Evolutionary conservation across 129 eudicot species (phyloP).

Genomic region (Centella asiatica): DNA sequence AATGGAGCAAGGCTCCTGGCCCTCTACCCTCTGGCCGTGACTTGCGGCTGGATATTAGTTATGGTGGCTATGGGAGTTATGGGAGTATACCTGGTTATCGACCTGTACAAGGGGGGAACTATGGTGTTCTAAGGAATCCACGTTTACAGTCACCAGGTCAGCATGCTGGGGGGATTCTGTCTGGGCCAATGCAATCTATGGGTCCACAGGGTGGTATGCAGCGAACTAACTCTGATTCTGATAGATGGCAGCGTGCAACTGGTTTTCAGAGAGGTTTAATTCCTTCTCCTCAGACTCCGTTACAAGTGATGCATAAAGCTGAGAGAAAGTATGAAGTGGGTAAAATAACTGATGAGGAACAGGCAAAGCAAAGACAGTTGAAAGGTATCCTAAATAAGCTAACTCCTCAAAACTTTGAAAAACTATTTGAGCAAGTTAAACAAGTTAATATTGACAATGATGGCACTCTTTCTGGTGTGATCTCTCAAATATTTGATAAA

Average conservation of each 20-base stretch:
- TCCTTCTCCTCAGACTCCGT: slow-evolving; percentile 72
- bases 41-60: slow-evolving; percentile 31
- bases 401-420: slow-evolving; percentile 93
- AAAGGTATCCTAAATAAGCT: slow-evolving; percentile 77
- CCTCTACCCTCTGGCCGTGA: slow-evolving; percentile 42
- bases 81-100: slow-evolving; percentile 29
- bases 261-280: slow-evolving; percentile 64
- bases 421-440: slow-evolving; percentile 78
- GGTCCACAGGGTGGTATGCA: slow-evolving; percentile 44
- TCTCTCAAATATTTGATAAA: slow-evolving; percentile 76
- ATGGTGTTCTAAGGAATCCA: slow-evolving; percentile 55
- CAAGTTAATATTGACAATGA: slow-evolving; percentile 60
- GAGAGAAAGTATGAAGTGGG: slow-evolving; percentile 85
- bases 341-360: slow-evolving; percentile 78
- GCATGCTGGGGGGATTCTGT: slow-evolving; percentile 45
- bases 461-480: slow-evolving; percentile 49
- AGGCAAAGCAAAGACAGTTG: slow-evolving; percentile 77
- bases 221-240: slow-evolving; percentile 64
- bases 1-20: slow-evolving; percentile 55
- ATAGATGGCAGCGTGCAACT: slow-evolving; percentile 73
- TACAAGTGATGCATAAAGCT: slow-evolving; percentile 72
- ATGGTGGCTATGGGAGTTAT: slow-evolving; percentile 25
- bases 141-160: slow-evolving; percentile 39
- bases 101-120: slow-evolving; percentile 41
- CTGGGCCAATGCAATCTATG: slow-evolving; percentile 66